A percentile compares a stretch with the other conserved stretches of the same genome.
Conservation (phyloP, 2,329 filamentous ascomycete genomes). For the Cytospora paraplurivora region DNA sequence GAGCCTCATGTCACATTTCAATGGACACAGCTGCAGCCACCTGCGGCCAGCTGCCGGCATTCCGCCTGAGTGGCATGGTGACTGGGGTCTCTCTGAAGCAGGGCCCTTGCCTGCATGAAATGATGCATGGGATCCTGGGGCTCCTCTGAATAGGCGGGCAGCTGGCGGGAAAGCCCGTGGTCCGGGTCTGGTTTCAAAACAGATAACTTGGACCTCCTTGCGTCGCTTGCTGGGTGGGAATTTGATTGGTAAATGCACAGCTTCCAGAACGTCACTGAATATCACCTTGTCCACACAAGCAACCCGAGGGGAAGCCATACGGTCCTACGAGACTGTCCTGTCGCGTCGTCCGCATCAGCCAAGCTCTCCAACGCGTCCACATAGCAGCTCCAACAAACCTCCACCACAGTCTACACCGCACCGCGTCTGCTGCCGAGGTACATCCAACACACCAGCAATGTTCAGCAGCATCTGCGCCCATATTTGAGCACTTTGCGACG, state of each 20-base stretch:
- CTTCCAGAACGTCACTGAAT: constrained; percentile 11
- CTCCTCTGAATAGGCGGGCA: background rate
- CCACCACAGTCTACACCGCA: constrained; percentile 23
- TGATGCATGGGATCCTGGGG: constrained; percentile 17
- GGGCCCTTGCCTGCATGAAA: constrained; percentile 5
- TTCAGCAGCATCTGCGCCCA: constrained; percentile 21
- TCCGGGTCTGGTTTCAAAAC: constrained; percentile 6
- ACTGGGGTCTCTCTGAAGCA: constrained; percentile 7
- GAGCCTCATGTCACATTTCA: background rate
- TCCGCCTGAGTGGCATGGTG: background rate
- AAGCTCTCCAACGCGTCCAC: background rate
- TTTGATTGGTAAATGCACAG: constrained; percentile 14
- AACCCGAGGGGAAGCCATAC: constrained; percentile 3
- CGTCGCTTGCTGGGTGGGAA: constrained; percentile 19
- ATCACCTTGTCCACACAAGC: constrained; percentile 9
- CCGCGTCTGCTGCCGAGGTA: constrained; percentile 11
- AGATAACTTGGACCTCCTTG: constrained; percentile 21
- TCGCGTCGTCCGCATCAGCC: constrained; percentile 13
- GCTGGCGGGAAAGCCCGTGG: constrained; percentile 10
- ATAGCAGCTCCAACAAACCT: background rate
- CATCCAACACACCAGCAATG: constrained; percentile 24
- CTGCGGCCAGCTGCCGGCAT: constrained; percentile 18
- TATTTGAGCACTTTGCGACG: constrained; percentile 21
- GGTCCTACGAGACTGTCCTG: constrained; percentile 5
- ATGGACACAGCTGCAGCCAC: constrained; percentile 10